Percentiles rank a stretch among this genome's conserved stretches.
Evolutionary conservation across 306 rosid genomes (phyloP).

Genomic region (Abrus pulchellus): DNA sequence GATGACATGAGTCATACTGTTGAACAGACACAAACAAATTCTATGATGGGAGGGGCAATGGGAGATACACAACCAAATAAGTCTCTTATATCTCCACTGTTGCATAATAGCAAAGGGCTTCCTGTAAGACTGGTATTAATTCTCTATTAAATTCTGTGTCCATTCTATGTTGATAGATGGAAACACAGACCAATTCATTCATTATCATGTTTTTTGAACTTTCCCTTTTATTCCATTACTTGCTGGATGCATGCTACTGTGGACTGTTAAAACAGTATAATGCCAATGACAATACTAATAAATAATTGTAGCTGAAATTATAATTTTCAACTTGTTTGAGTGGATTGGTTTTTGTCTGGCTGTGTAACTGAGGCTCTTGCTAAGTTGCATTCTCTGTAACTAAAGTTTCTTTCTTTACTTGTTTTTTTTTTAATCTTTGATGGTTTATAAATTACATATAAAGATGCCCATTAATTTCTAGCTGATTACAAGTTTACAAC

Average conservation of each 20-base stretch:
- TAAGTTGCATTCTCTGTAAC: slow-evolving; percentile 29
- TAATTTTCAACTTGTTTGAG: slow-evolving; percentile 14
- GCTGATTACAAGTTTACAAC: not conserved
- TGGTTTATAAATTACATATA: slow-evolving; percentile 9
- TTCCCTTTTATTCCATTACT: slow-evolving; percentile 23
- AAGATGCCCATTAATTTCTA: not conserved
- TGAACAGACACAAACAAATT: slow-evolving; percentile 55
- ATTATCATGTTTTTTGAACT: not conserved
- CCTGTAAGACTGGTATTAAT: slow-evolving; percentile 86
- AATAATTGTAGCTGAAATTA: slow-evolving; percentile 15
- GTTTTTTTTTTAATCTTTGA: slow-evolving; percentile 13
- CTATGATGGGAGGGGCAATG: slow-evolving; percentile 50
- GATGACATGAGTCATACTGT: slow-evolving; percentile 60
- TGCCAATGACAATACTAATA: not conserved
- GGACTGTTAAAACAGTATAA: slow-evolving; percentile 11
- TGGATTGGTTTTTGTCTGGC: slow-evolving; percentile 33
- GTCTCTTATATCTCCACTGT: slow-evolving; percentile 62
- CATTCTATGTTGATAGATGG: slow-evolving; percentile 35
- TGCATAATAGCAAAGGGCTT: slow-evolving; percentile 90
- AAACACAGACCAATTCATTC: slow-evolving; percentile 5
- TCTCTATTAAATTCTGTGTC: slow-evolving; percentile 19
- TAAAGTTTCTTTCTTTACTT: not conserved
- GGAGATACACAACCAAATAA: slow-evolving; percentile 56
- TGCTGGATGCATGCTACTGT: slow-evolving; percentile 31
- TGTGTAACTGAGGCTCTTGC: slow-evolving; percentile 29